These are phyloP conservation scores for Xerocomus nothofagi DNA, from an alignment of 1,284 basidiomycete species.

Conservation along the genomic window DNA sequence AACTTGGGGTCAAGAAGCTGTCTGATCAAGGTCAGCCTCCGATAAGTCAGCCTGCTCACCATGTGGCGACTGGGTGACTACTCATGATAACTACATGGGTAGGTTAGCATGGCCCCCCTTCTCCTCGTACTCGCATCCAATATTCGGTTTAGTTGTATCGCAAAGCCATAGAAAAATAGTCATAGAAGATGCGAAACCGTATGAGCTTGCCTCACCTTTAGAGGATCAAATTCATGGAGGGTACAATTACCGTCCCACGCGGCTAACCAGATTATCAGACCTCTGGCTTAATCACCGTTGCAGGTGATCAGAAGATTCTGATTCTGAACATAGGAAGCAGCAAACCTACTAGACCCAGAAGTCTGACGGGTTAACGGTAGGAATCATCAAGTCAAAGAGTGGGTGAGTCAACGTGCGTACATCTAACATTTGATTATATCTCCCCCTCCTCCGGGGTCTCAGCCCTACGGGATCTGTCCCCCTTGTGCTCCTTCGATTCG, in stretches of 20 bases:
- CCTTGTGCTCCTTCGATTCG: conserved; percentile 41
- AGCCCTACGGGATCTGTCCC: conserved; percentile 41
- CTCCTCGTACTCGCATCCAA: not conserved
- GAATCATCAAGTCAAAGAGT: not conserved
- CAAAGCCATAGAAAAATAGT: conserved; percentile 3
- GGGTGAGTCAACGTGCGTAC: conserved; percentile 9
- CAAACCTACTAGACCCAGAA: not conserved
- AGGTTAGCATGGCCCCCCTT: not conserved
- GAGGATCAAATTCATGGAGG: not conserved
- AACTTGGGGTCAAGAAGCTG: not conserved
- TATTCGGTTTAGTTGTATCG: not conserved
- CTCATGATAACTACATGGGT: not conserved
- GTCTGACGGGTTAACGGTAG: conserved; percentile 1
- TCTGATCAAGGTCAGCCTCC: not conserved
- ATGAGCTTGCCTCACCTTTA: conserved; percentile 11
- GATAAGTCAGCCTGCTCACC: conserved; percentile 9
- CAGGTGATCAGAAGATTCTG: conserved; percentile 1
- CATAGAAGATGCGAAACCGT: not conserved
- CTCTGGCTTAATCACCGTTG: not conserved
- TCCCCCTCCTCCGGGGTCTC: conserved; percentile 83
- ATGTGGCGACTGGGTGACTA: not conserved
- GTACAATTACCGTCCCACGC: not conserved
- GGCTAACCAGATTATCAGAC: not conserved
- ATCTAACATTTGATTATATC: conserved; percentile 45
- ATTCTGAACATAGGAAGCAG: not conserved